These are phyloP conservation scores for Harringtonia aguacate DNA, from an alignment of 2,329 filamentous ascomycete species.

Conservation along the genomic window DNA sequence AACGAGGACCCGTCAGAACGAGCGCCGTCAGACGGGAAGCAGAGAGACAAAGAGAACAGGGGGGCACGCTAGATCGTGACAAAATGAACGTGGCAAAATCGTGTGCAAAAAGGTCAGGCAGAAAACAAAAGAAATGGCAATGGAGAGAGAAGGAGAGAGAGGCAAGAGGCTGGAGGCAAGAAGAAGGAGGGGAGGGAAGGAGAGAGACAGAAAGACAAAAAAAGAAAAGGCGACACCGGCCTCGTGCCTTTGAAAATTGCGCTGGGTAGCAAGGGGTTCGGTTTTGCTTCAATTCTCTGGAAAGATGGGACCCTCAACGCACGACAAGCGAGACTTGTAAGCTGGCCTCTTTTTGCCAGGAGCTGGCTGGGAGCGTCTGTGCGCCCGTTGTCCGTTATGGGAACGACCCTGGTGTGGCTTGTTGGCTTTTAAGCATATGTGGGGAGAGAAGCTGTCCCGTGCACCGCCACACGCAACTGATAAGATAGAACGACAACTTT, in stretches of 20 bases:
- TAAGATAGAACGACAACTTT: not conserved
- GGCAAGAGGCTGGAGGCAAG: not conserved
- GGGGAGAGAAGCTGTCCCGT: not conserved
- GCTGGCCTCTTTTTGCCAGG: constrained; percentile 13
- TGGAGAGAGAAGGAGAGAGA: not conserved
- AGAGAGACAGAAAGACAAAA: not conserved
- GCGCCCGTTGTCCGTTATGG: not conserved
- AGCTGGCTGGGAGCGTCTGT: not conserved
- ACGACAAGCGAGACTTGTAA: too few relatives aligned
- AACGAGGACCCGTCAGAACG: too few relatives aligned
- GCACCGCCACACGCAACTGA: not conserved
- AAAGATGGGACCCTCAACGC: too few relatives aligned
- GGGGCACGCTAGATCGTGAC: too few relatives aligned
- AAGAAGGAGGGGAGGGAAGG: not conserved
- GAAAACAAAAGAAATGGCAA: not conserved
- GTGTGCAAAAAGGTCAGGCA: too few relatives aligned
- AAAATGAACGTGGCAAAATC: too few relatives aligned
- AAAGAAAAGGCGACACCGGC: too few relatives aligned
- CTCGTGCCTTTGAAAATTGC: too few relatives aligned
- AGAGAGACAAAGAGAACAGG: too few relatives aligned
- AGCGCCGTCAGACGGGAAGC: not conserved
- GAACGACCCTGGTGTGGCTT: not conserved
- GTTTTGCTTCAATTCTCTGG: too few relatives aligned
- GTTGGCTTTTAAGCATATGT: not conserved
- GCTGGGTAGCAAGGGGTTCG: too few relatives aligned